Base-by-base conservation (phyloP, 116 monocot genomes). In the Posidonia oceanica region DNA sequence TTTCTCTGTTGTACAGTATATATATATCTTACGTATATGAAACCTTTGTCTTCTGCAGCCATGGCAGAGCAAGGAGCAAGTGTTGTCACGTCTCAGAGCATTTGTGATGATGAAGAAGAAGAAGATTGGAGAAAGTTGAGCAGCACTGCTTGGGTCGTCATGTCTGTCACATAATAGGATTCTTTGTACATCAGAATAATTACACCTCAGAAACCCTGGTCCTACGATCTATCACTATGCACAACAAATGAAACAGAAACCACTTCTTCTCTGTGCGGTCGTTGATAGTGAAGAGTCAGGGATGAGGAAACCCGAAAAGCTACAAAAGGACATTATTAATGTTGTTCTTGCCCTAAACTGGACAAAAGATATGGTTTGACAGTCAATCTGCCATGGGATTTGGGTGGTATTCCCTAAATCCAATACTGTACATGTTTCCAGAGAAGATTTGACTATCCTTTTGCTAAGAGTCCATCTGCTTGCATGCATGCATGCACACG, bases 291-390 rank as follows among this genome's bases (percentile, higher is more conserved):
- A 22, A 12, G 10, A 61, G 3, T 29, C 36, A 36, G 61, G 36
- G 21, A 61, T 61, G 42, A 44, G 64, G 7, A 42, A 16, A 39
- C 14, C 38, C 23, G 17, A 7, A 39, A 15, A 38, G 29, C 29
- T 29, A 29, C 29, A 29, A 29, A 29, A 29, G 1, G 29, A 29
- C 29, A 29, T 29, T 29, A 66, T 66, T 44, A 42, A 66, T 66
- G 66, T 39, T 44, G 42, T 66, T n/a, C n/a, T 66, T 20, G 48
- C 16, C 40, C 66, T 66, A 66, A 66, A 66, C 66, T 66, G 66
- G 66, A 20, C 41, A 66, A 66, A 66, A 66, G 48, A 66, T 66
- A 18, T 66, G 10, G 61, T 29, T 61, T 61, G 61, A 13, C 61
- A 61, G 61, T 61, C 3, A 21, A 61, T 61, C 23, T 61, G 61